Conservation (phyloP, 2,329 filamentous ascomycete genomes). For the Epichloe uncinata region DNA sequence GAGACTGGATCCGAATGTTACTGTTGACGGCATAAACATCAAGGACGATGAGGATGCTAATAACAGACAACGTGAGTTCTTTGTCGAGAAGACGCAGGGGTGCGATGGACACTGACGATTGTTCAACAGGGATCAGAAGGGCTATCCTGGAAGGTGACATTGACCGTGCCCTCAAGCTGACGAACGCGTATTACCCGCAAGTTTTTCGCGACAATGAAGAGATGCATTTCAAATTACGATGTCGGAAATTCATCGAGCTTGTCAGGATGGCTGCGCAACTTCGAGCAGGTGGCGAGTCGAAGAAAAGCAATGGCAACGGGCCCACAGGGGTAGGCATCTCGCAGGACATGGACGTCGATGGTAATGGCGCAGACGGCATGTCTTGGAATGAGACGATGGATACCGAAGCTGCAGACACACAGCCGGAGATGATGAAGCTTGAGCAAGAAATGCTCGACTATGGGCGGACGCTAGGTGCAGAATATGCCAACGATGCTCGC, state of each 20-base stretch:
- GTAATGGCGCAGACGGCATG: conserved; percentile 29
- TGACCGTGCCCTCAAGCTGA: conserved; percentile 75
- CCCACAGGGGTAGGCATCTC: conserved; percentile 19
- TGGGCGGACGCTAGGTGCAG: conserved; percentile 61
- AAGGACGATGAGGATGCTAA: conserved; percentile 77
- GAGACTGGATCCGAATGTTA: conserved; percentile 38
- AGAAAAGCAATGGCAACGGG: conserved; percentile 29
- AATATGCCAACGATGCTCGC: conserved; percentile 61
- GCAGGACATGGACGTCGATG: conserved; percentile 44
- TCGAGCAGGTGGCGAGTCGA: conserved; percentile 32
- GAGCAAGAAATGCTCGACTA: conserved; percentile 63
- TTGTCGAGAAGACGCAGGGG: not conserved
- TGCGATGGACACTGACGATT: conserved; percentile 2
- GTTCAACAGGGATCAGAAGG: conserved; percentile 57
- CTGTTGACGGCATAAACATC: conserved; percentile 48
- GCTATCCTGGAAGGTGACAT: conserved; percentile 88
- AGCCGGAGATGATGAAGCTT: conserved; percentile 31
- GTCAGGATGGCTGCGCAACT: conserved; percentile 62
- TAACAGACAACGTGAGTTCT: conserved; percentile 62
- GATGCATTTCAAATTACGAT: conserved; percentile 77
- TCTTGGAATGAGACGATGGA: conserved; percentile 39
- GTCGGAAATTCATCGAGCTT: conserved; percentile 92
- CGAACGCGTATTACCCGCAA: conserved; percentile 61
- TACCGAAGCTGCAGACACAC: conserved; percentile 22
- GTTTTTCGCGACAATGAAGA: conserved; percentile 71